Conservation (phyloP, 2,329 filamentous ascomycete species). For the Trichoderma cornu-damae region DNA sequence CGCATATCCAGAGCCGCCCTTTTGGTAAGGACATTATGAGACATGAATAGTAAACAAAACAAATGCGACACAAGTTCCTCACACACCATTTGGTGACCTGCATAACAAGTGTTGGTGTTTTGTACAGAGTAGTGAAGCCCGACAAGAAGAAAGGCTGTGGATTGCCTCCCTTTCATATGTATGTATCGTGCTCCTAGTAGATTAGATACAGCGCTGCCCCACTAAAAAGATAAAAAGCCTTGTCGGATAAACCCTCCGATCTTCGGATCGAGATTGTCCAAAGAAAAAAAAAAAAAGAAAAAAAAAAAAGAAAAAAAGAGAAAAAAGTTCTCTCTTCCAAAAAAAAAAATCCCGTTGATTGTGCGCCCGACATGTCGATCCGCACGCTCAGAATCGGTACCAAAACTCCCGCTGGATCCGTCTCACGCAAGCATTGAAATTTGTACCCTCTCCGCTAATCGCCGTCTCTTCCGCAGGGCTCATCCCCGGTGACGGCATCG, state of each 20-base stretch:
- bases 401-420: background rate
- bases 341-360: background rate
- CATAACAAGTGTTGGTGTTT: too few species aligned
- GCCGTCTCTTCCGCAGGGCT: slow-evolving; percentile 56
- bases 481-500: slow-evolving; percentile 97
- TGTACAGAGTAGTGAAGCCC: too few species aligned
- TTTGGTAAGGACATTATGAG: too few species aligned
- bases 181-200: too few species aligned
- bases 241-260: slow-evolving; percentile 14
- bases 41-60: too few species aligned
- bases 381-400: slow-evolving; percentile 41
- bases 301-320: slow-evolving; percentile 7
- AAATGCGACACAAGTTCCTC: too few species aligned
- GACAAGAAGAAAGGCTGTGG: too few species aligned
- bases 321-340: background rate
- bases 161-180: too few species aligned
- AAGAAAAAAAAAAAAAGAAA: background rate
- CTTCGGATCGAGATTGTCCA: slow-evolving; percentile 4
- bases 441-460: background rate
- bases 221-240: background rate
- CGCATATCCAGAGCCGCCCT: too few species aligned
- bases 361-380: slow-evolving; percentile 34
- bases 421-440: background rate
- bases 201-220: slow-evolving; percentile 3
- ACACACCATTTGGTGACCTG: too few species aligned